These are phyloP conservation scores for Botryotinia narcissicola DNA, from an alignment of 2,329 filamentous ascomycete genomes.

Conservation along the genomic window DNA sequence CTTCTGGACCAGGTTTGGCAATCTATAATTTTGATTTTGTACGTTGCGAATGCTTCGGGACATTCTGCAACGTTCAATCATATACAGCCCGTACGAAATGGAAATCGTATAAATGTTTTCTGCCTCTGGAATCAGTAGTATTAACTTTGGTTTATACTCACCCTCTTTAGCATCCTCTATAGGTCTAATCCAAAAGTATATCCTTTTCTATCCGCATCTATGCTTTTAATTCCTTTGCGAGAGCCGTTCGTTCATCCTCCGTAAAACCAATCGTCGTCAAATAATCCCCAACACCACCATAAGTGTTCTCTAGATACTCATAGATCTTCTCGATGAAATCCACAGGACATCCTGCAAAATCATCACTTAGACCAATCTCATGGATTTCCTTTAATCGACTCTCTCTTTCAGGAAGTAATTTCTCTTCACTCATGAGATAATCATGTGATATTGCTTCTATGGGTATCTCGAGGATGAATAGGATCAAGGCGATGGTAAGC, in stretches of 20 bases:
- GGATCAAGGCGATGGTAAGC: constrained; percentile 63
- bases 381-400: constrained; percentile 65
- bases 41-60: background rate
- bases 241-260: constrained; percentile 32
- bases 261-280: constrained; percentile 61
- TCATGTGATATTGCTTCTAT: constrained; percentile 63
- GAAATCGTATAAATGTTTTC: background rate
- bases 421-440: constrained; percentile 65
- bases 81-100: background rate
- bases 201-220: background rate
- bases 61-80: background rate
- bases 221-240: constrained; percentile 18
- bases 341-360: constrained; percentile 65
- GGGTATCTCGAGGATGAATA: constrained; percentile 62
- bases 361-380: constrained; percentile 68
- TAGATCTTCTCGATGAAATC: constrained; percentile 62
- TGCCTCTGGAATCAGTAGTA: background rate
- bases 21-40: background rate
- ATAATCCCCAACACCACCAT: constrained; percentile 67
- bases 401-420: constrained; percentile 60
- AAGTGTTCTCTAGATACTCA: constrained; percentile 55
- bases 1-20: background rate
- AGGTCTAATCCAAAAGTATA: background rate
- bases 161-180: background rate
- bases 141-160: background rate